These are phyloP conservation scores for Neofusicoccum ribis DNA, from an alignment of 2,329 filamentous ascomycete species.

Conservation along the genomic window DNA sequence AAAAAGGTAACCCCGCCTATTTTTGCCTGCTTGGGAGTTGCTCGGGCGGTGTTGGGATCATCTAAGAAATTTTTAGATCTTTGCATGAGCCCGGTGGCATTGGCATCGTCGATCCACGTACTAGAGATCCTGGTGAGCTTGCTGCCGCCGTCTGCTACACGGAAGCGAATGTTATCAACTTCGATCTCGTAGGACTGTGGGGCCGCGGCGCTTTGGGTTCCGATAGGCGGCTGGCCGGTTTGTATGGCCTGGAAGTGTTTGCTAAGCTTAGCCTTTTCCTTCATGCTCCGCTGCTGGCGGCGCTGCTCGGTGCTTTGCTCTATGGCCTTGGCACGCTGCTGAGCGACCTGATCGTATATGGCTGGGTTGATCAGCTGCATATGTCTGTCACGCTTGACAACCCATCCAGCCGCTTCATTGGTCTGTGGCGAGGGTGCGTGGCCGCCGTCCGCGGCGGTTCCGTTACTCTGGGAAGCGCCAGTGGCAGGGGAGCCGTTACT, in stretches of 20 bases:
- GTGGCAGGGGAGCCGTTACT: not conserved
- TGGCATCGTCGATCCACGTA: constrained; percentile 55
- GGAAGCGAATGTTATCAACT: constrained; percentile 72
- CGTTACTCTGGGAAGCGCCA: constrained; percentile 20
- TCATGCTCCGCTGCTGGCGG: constrained; percentile 54
- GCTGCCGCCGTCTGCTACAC: constrained; percentile 73
- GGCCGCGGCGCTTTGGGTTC: not conserved
- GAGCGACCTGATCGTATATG: constrained; percentile 72
- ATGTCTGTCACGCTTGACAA: constrained; percentile 73
- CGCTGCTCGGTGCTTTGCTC: constrained; percentile 66
- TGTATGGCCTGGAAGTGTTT: constrained; percentile 41
- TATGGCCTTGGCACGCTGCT: constrained; percentile 68
- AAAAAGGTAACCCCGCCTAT: constrained; percentile 80
- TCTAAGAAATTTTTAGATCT: constrained; percentile 38
- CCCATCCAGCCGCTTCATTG: constrained; percentile 50
- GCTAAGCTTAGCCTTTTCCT: constrained; percentile 61
- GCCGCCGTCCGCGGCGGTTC: constrained; percentile 3
- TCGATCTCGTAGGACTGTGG: constrained; percentile 58
- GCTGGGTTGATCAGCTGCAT: constrained; percentile 80
- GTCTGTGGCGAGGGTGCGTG: not conserved
- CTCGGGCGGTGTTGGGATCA: constrained; percentile 61
- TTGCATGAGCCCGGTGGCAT: not conserved
- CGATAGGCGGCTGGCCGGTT: not conserved
- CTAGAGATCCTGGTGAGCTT: constrained; percentile 75
- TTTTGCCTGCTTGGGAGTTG: constrained; percentile 71